Evolutionary conservation across 139 green algal genomes (phyloP), one percentile per base, ranked within the genome.

Genomic region (Picochlorum sp.): DNA sequence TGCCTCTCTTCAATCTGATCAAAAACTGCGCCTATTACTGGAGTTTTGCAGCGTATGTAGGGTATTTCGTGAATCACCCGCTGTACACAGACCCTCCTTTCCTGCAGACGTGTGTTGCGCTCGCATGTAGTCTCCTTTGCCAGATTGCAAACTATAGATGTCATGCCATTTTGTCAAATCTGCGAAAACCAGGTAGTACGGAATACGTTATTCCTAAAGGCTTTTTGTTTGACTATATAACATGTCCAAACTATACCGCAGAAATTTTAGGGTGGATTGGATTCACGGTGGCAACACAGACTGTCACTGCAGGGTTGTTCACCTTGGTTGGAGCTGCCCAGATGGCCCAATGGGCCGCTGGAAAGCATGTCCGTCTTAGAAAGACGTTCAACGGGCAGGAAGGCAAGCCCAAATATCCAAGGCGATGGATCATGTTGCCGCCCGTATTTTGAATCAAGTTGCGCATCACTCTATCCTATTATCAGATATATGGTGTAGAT

Each of bases 31-130:
- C 45, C 7, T 94, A 94, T 78, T 99, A 99, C 73, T 96, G 89
- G 88, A 63, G 69, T 7, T 96, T 92, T 69, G 88, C 81, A 3
- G 84, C 76, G 0, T 92, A 85, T 57, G 82, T 98, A 24, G 81
- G 78, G 16, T 99, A 97, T 80, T 98, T 97, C 45, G 71, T 97
- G 57, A 97, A 97, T 75, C 93, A 99, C 80, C 93, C 93, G 20
- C 60, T 79, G 44, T 98, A 98, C 85, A 97, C 88, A 3, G 4
- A 80, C 6, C 84, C 88, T 2, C 56, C 64, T n/a, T 5, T 84
- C 5, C 77, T 26, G 20, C 50, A 54, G 28, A 59, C 67, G n/a
- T 29, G 32, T 28, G 18, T 44, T 14, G 54, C 54, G 0, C 66
- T 94, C 18, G 69, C 35, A 3, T 20, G 81, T 31, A 81, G 74